Evolutionary conservation across 495 filamentous ascomycete genomes (phyloP).

Genomic region (Copromyces sp.): DNA sequence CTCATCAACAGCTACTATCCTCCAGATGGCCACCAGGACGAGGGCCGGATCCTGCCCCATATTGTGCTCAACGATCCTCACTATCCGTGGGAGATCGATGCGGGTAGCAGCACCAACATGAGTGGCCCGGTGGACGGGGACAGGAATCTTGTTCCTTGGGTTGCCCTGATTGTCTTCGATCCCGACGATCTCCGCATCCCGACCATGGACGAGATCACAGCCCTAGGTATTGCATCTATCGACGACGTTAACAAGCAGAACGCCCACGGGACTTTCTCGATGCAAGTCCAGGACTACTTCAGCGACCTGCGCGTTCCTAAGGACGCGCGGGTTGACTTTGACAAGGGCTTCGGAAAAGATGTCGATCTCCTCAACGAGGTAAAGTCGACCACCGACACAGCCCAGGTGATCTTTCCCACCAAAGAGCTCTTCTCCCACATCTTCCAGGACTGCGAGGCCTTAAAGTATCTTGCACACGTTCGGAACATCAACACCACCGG

Average conservation of each 20-base stretch:
- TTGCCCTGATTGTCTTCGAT: conserved; percentile 29
- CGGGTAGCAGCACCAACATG: not conserved
- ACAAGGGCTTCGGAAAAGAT: not conserved
- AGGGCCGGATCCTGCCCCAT: conserved; percentile 33
- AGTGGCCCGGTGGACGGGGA: not conserved
- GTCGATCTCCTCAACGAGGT: conserved; percentile 1
- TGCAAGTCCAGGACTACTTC: conserved; percentile 7
- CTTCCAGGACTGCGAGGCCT: too few relatives aligned
- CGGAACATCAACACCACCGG: conserved; percentile 31
- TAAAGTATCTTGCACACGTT: conserved; percentile 33
- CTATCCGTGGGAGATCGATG: conserved; percentile 36
- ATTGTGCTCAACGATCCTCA: conserved; percentile 38
- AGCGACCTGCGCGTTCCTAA: conserved; percentile 3
- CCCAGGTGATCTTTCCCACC: conserved; percentile 16
- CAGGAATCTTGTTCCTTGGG: conserved; percentile 25
- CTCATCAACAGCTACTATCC: conserved; percentile 34
- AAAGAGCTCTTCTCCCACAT: too few relatives aligned
- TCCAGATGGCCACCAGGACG: conserved; percentile 27
- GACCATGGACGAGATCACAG: not conserved
- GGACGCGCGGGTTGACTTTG: conserved; percentile 1
- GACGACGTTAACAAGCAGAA: conserved; percentile 3
- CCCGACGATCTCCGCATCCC: conserved; percentile 18
- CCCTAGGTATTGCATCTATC: too few relatives aligned
- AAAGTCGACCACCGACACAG: too few relatives aligned
- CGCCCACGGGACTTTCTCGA: conserved; percentile 4